These are phyloP conservation scores for Pleurotus pulmonarius DNA, from an alignment of 768 basidiomycete genomes.

Conservation along the genomic window DNA sequence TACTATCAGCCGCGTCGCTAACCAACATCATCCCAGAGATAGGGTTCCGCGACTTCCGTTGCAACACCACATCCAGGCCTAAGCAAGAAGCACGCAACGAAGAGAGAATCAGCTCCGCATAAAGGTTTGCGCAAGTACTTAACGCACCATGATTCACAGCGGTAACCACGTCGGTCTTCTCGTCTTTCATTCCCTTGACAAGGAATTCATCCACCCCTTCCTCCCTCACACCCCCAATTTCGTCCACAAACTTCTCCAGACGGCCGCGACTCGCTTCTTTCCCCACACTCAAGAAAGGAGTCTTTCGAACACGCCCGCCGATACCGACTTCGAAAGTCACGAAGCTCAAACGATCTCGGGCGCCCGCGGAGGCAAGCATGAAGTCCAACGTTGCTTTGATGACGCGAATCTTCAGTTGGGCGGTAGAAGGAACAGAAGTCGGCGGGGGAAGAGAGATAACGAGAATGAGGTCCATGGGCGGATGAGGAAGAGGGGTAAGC, in stretches of 20 bases:
- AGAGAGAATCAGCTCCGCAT: too few relatives aligned
- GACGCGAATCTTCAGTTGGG: constrained; percentile 83
- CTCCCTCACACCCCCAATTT: constrained; percentile 45
- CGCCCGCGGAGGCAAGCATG: constrained; percentile 69
- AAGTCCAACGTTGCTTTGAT: constrained; percentile 89
- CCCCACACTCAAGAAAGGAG: constrained; percentile 83
- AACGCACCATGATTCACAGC: constrained; percentile 89
- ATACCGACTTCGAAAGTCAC: constrained; percentile 91
- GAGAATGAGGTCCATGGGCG: constrained; percentile 88
- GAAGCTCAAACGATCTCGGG: constrained; percentile 79
- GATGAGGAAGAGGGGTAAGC: constrained; percentile 77
- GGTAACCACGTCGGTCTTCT: constrained; percentile 95
- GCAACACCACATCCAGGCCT: constrained; percentile 92
- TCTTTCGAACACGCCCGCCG: constrained; percentile 81
- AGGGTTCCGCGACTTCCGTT: constrained; percentile 89
- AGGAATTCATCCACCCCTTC: constrained; percentile 48
- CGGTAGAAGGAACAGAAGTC: constrained; percentile 67
- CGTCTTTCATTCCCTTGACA: constrained; percentile 77
- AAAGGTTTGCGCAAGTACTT: too few relatives aligned
- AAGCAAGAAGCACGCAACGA: constrained; percentile 3
- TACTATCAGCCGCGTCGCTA: constrained; percentile 89
- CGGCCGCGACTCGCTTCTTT: constrained; percentile 64
- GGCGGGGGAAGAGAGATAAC: constrained; percentile 85
- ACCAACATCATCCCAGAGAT: constrained; percentile 90
- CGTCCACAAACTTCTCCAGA: constrained; percentile 76